phyloP scores from a whole-genome alignment of 139 green algal species.

The Chlamydomonas sp. region DNA sequence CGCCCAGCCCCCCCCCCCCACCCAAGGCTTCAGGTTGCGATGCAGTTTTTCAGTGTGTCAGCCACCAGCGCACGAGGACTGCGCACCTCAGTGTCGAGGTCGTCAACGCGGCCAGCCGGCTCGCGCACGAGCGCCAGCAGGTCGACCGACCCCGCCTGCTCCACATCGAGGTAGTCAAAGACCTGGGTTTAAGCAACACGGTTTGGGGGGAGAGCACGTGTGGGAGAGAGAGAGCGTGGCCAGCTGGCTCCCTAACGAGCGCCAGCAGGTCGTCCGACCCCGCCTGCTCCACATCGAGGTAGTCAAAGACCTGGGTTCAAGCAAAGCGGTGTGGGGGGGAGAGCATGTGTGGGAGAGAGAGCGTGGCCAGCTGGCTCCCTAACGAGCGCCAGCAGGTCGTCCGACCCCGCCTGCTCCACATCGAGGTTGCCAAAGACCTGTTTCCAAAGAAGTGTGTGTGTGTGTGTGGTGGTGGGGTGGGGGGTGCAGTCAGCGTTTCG shows the following conservation, averaged over 20 bases:
- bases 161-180: slow-evolving; percentile 63
- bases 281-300: slow-evolving; percentile 41
- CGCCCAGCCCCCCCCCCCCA: no score
- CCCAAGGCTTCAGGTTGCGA: no score
- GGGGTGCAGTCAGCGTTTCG: no score
- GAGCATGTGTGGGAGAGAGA: slow-evolving; percentile 42
- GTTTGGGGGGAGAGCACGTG: no score
- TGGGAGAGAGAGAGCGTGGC: slow-evolving; percentile 39
- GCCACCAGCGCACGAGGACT: neutral
- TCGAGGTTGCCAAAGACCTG: slow-evolving; percentile 75
- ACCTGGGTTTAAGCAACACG: no score
- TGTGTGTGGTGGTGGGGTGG: no score
- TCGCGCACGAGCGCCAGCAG: slow-evolving; percentile 37
- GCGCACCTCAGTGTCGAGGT: slow-evolving; percentile 48
- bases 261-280: slow-evolving; percentile 39
- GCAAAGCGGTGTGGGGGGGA: no score
- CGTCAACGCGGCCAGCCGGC: slow-evolving; percentile 26
- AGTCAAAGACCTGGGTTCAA: slow-evolving; percentile 70
- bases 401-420: slow-evolving; percentile 14
- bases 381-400: slow-evolving; percentile 44
- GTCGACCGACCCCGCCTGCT: slow-evolving; percentile 25
- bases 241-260: slow-evolving; percentile 25
- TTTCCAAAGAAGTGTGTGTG: no score
- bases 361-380: slow-evolving; percentile 21
- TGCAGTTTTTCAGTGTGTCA: no score